A percentile compares a stretch with the other conserved stretches of the same genome.
phyloP scores from a whole-genome alignment of 108 stramenopile species.

The Nitzschia sp. region DNA sequence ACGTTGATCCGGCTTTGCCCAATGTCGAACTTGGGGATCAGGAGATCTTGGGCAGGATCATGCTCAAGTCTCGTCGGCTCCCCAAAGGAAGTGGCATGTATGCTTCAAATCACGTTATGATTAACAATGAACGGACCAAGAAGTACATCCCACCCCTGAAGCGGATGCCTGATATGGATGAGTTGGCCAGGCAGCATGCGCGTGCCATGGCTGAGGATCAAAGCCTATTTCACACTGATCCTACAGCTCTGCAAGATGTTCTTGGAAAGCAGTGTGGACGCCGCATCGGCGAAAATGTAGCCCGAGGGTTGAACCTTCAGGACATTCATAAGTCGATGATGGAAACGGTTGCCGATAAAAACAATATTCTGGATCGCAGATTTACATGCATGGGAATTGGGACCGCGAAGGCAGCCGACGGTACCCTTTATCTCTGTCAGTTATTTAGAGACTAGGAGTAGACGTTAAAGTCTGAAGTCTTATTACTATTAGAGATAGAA shows the following conservation, averaged over 20 bases:
- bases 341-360: conserved; percentile 24
- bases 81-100: conserved; percentile 8
- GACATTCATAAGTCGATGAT: conserved; percentile 41
- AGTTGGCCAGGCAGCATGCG: conserved; percentile 37
- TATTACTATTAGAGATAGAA: too few relatives aligned
- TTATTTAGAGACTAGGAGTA: conserved; percentile 33
- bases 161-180: conserved; percentile 34
- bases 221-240: conserved; percentile 24
- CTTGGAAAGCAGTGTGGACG: not conserved
- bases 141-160: conserved; percentile 30
- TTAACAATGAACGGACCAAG: conserved; percentile 40
- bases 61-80: too few relatives aligned
- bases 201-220: conserved; percentile 27
- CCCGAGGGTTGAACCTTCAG: conserved; percentile 22
- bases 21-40: too few relatives aligned
- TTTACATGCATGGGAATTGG: conserved; percentile 50
- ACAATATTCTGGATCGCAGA: conserved; percentile 46
- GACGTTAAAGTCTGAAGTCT: too few relatives aligned
- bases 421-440: conserved; percentile 43
- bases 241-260: conserved; percentile 6
- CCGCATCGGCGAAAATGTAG: conserved; percentile 41
- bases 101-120: conserved; percentile 45
- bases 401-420: conserved; percentile 27
- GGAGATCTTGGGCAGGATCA: too few relatives aligned
- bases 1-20: too few relatives aligned